These are phyloP conservation scores for Ajuga reptans DNA, from an alignment of 305 asterid genomes.

Conservation along the genomic window DNA sequence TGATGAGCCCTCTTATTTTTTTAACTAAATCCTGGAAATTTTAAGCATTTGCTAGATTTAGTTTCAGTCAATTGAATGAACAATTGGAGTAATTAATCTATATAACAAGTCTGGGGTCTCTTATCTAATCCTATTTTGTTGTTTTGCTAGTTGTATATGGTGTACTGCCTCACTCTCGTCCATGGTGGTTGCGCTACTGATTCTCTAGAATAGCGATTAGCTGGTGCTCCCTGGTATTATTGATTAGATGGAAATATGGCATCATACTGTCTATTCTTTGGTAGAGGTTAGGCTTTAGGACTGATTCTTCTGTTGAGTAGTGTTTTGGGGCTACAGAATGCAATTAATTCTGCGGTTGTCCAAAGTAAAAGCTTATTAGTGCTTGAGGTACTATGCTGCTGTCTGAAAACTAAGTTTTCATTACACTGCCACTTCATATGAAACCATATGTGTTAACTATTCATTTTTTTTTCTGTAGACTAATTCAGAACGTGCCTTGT, in stretches of 20 bases:
- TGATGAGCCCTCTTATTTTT: neutral
- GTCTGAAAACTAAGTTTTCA: too few species aligned
- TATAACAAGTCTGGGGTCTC: neutral
- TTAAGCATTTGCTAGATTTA: neutral
- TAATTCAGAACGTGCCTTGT: slow-evolving; percentile 13
- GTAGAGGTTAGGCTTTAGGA: too few species aligned
- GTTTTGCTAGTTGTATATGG: neutral
- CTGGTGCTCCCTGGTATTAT: too few species aligned
- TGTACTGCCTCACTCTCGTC: neutral
- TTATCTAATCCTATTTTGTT: neutral
- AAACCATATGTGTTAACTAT: neutral
- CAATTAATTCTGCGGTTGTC: too few species aligned
- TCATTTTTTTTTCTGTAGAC: neutral
- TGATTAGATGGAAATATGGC: too few species aligned
- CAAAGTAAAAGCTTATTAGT: too few species aligned
- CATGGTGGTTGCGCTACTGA: neutral
- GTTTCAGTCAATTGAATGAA: neutral
- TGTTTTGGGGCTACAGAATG: too few species aligned
- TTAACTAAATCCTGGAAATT: neutral
- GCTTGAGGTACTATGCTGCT: too few species aligned
- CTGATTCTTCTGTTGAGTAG: too few species aligned
- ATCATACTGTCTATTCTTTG: too few species aligned
- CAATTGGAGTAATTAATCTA: neutral
- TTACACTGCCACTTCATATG: neutral
- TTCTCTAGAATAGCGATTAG: neutral